These are phyloP conservation scores for Backusella sp. DNA, from an alignment of 192 early-diverging fungal species.

Conservation along the genomic window DNA sequence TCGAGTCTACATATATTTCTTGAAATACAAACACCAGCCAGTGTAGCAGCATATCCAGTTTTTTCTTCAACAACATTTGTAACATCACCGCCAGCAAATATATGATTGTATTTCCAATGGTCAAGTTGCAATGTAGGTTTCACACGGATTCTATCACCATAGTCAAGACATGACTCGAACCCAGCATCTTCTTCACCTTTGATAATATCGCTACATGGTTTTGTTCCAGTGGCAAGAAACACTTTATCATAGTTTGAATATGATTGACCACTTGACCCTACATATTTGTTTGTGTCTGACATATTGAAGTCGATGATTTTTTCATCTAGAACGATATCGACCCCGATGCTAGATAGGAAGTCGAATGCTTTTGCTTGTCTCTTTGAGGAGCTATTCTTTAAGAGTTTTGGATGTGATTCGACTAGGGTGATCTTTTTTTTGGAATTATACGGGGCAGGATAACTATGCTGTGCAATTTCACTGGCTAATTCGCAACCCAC, in stretches of 20 bases:
- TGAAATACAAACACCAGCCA: conserved; percentile 36
- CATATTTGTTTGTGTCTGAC: conserved; percentile 8
- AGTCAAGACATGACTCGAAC: conserved; percentile 27
- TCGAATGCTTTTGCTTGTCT: conserved; percentile 11
- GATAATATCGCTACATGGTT: conserved; percentile 26
- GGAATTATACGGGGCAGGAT: background rate
- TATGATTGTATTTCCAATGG: conserved; percentile 31
- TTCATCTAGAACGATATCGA: conserved; percentile 29
- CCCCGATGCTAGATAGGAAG: conserved; percentile 26
- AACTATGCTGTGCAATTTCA: conserved; percentile 27
- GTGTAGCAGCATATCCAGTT: conserved; percentile 38
- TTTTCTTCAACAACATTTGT: conserved; percentile 45
- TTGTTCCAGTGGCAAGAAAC: conserved; percentile 33
- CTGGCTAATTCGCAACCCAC: conserved; percentile 47
- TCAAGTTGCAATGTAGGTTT: conserved; percentile 42
- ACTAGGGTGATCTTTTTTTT: conserved; percentile 32
- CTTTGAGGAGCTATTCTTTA: conserved; percentile 15
- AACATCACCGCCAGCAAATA: conserved; percentile 44
- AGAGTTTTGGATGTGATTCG: conserved; percentile 23
- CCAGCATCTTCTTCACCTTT: background rate
- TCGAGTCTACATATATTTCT: conserved; percentile 40
- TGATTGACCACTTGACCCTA: conserved; percentile 25
- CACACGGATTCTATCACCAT: conserved; percentile 30
- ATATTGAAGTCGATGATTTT: conserved; percentile 28
- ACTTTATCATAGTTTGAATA: conserved; percentile 35